Base-by-base conservation (phyloP, 2,329 filamentous ascomycete species). In the Pyrenophora graminea region DNA sequence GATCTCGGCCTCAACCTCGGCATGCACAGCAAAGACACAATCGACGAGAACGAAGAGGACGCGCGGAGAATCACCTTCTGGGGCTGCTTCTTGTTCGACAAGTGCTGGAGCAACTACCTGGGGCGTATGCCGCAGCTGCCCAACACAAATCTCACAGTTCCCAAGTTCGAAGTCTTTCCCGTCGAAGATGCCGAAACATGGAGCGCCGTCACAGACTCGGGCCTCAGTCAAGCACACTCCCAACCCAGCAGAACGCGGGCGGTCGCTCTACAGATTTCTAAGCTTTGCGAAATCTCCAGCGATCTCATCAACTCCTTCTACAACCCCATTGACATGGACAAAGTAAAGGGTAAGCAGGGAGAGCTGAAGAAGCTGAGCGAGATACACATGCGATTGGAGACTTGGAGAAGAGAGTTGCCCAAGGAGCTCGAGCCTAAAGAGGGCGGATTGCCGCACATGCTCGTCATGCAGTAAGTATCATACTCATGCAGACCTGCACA, bases 51-150 rank as follows among this genome's bases (percentile, higher is more conserved):
- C 39, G 93, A 97, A 71, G 83, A 95, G 33, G 94, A 99, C 74
- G 92, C 91, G 2, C 82, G 94, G 33, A 83, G 90, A 45, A 87
- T 97, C 36, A 97, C 94, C 0, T 97, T 97, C 68, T 97, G 94
- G 94, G 94, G 94, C 6, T 97, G 92, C 71, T 97, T 94, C 73
- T 76, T 96, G n/a, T 96, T 97, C 71, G 94, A 99, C 77, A 97
- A 97, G 80, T 96, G 91, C 72, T 97, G 93, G 92, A 96, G 92
- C 42, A 97, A 97, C 71, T 97, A 97, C 64, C 83, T 97, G 21
- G 93, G 94, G 40, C 87, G 94, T 37, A 80, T 97, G 55, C 93
- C 94, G 9, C 93, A 97, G 71, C 78, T 97, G 9, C 87, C 90
- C 0, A 86, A 85, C 36, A 85, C 85, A 25, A 89, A 89, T 6